Evolutionary conservation across 1,139 yeast genomes (phyloP), one percentile per base, ranked within the genome.

Genomic region (Pichia sp.): DNA sequence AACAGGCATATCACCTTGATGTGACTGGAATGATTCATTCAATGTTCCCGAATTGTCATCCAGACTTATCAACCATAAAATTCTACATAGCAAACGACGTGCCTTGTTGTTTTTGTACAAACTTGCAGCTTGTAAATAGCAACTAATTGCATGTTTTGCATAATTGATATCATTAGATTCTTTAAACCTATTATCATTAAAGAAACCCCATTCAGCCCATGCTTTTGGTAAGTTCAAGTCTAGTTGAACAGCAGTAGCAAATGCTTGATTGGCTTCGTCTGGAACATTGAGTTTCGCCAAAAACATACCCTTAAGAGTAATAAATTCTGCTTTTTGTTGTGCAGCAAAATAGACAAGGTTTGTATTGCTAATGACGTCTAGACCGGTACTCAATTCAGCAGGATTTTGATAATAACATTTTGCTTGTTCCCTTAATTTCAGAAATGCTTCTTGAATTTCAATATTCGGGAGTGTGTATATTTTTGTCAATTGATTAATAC

Each of bases 191-290:
- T 84, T 79, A 58, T 94, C 98, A 63, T 89, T 92, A 69, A 89
- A 94, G 63, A 81, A 80, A 53, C 98, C 99, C 98, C 98, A 94
- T 65, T 94, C 97, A 2, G 97, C 97, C 99, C 99, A 94, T 0
- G 98, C 98, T 62, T 92, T 92, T 2, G 98, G 96, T 48, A 92
- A 69, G 59, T 89, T 88, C 58, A 90, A 76, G 62, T 94, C 98
- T 52, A 90, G 82, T 65, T 92, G 97, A 24, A 94, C 97, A 4
- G 98, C 96, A 1, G 97, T 86, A 1, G 97, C 96, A 70, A 92
- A 92, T 0, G 97, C 96, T 63, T 90, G 95, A 63, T 92, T 90
- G 9, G 99, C 98, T 60, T 92, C 97, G 53, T 90, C 97, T 58
- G 83, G 82, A 44, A 87, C 90, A 56, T 85, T 82, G 59, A 92